phyloP scores from a whole-genome alignment of 2,329 filamentous ascomycete genomes.

The Madurella mycetomatis region DNA sequence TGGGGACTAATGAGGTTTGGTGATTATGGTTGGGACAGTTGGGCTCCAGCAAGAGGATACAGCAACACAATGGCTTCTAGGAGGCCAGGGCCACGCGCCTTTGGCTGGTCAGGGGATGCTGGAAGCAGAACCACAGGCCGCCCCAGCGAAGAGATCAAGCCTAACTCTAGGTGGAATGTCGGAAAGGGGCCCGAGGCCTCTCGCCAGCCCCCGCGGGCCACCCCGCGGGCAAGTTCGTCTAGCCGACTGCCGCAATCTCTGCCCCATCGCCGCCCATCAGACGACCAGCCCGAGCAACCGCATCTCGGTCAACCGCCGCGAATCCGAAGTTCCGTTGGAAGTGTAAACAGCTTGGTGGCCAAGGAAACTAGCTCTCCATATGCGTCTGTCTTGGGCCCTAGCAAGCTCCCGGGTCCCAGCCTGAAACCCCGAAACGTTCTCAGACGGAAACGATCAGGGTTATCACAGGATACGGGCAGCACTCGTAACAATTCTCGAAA shows the following conservation, averaged over 20 bases:
- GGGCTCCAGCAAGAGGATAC: constrained; percentile 16
- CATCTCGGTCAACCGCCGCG: constrained; percentile 41
- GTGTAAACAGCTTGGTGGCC: constrained; percentile 29
- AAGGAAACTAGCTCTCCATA: constrained; percentile 30
- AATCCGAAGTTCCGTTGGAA: constrained; percentile 38
- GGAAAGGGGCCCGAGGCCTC: constrained; percentile 11
- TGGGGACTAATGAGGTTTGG: constrained; percentile 9
- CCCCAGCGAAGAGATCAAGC: constrained; percentile 7
- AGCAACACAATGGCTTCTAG: constrained; percentile 25
- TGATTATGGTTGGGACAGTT: constrained; percentile 21
- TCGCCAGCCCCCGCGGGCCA: constrained; percentile 17
- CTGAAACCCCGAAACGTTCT: constrained; percentile 40
- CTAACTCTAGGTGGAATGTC: constrained; percentile 10
- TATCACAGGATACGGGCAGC: constrained; percentile 37
- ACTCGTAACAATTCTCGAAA: constrained; percentile 33
- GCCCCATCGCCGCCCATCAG: constrained; percentile 29
- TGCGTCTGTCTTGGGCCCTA: constrained; percentile 34
- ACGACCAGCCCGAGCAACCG: constrained; percentile 30
- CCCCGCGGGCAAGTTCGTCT: constrained; percentile 27
- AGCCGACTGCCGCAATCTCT: constrained; percentile 37
- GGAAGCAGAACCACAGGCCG: constrained; percentile 11
- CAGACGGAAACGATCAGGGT: constrained; percentile 47
- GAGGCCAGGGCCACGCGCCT: constrained; percentile 20
- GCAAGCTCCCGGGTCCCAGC: constrained; percentile 30
- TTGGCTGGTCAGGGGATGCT: constrained; percentile 20